phyloP scores from a whole-genome alignment of 306 rosid species.

The Comarum palustre region DNA sequence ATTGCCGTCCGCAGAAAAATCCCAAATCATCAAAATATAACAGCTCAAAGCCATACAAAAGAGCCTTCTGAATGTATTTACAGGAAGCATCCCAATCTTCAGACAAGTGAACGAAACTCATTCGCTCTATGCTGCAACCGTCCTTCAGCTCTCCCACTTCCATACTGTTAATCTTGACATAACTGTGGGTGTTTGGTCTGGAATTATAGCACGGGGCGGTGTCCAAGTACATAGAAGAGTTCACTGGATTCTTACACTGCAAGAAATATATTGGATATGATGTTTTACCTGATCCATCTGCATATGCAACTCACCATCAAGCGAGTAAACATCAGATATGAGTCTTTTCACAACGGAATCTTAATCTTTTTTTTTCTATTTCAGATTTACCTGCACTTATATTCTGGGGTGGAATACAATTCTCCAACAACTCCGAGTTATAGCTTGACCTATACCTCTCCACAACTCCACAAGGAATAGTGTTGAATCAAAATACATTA shows the following conservation, averaged over 20 bases:
- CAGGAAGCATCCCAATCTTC: not conserved
- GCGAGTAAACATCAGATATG: too few species aligned
- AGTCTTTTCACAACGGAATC: too few species aligned
- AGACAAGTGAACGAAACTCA: not conserved
- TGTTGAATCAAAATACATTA: too few species aligned
- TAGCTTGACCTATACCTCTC: too few species aligned
- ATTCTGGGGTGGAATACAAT: conserved; percentile 2
- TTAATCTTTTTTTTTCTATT: too few species aligned
- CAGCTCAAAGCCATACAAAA: not conserved
- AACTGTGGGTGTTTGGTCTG: not conserved
- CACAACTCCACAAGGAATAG: too few species aligned
- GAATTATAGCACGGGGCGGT: not conserved
- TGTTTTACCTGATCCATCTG: not conserved
- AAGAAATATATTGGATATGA: not conserved
- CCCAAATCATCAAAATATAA: not conserved
- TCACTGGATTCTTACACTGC: not conserved
- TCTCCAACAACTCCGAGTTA: too few species aligned
- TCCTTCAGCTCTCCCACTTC: not conserved
- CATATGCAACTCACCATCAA: too few species aligned
- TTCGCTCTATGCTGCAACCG: conserved; percentile 2
- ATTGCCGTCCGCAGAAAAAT: not conserved
- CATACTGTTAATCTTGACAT: not conserved
- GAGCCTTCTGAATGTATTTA: not conserved
- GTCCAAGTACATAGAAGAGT: conserved; percentile 2
- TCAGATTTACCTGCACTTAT: not conserved